Base-by-base conservation (phyloP, 2,329 filamentous ascomycete genomes). In the Botrytis tulipae region DNA sequence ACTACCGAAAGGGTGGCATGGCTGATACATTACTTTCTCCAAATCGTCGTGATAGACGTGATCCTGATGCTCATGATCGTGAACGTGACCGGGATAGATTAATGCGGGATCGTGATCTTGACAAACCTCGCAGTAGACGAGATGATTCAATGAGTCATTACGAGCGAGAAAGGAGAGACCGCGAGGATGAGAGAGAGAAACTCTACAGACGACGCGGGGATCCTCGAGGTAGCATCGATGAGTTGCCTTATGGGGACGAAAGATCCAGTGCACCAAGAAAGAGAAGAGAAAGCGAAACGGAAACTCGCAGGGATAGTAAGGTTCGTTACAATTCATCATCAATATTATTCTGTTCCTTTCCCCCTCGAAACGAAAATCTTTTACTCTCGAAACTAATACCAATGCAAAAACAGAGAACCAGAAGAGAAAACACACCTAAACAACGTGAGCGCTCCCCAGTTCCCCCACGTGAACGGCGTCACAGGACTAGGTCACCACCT, bases 101-200 rank as follows among this genome's bases (percentile, higher is more conserved):
- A 20, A 61, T 70, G 29, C 75, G 78, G 63, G 80, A 82, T 44
- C 79, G 78, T 78, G 84, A 80, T 78, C 82, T 78, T 77, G 82
- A 81, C 62, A 80, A 76, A 70, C 77, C 80, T 70, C 80, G 87
- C 66, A 83, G 87, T 75, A 86, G 88, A 62, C 89, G 90, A 71
- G 88, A 90, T 72, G 89, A 91, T 60, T 86, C 89, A 59, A 82
- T 84, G 68, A 88, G 89, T 78, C 87, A 91, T 81, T 97, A 97
- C 81, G 94, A 96, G 74, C 91, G 93, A 72, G 95, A 97, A 83
- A 89, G 95, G 71, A 89, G 94, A 75, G 93, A 96, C 77, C 90
- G 95, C 68, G 95, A 98, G 81, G 92, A 94, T 78, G 95, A 98
- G 82, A 90, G 95, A 72, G 96, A 98, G 83, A 90, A 94, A 74